Base-by-base conservation (phyloP, 2,329 filamentous ascomycete genomes). In the Ampelomyces quisqualis region DNA sequence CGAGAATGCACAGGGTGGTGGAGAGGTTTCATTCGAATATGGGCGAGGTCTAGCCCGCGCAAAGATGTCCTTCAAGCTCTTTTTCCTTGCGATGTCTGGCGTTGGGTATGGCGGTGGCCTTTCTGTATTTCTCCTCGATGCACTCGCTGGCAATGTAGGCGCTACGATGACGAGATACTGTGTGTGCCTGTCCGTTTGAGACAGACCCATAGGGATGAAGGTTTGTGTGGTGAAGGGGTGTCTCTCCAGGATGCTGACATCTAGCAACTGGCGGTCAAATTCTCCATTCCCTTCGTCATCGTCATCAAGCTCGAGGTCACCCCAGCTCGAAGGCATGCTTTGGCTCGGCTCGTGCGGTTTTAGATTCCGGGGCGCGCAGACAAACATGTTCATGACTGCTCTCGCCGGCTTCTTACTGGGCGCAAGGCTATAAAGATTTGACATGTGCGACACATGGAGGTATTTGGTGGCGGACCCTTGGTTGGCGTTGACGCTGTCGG, bases 201-300 rank as follows among this genome's bases (percentile, higher is more conserved):
- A 73, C 19, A 83, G 57, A 23, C 80, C 79, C 35, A 96, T 73
- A 0, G 93, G 93, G 29, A 88, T 78, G 68, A 98, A 97, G 0
- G 90, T 95, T 72, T 98, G 93, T 1, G 88, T 88, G 1, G 93
- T 97, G 70, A 84, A 97, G 0, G 93, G 91, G 69, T 98, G 93
- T 26, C 93, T 78, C 68, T 98, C 93, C 20, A 97, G 79, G 42
- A 95, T 80, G 14, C 71, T 70, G 38, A 96, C 77, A 31, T 79
- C 74, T 63, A 95, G 87, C 3, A 78, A 46, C 27, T 62, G 51
- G 30, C 55, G 51, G 15, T 60, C 43, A 7, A 28, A 37, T 26
- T 58, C 41, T 4, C 39, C 57, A 21, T 52, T 53, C 9, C 53
- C 47, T 10, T 63, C 54, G 6, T 34, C 38, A n/a, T 60, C 64